Evolutionary conservation across 805 yeast genomes (phyloP).

Genomic region (Sugiyamaella lignohabitans): DNA sequence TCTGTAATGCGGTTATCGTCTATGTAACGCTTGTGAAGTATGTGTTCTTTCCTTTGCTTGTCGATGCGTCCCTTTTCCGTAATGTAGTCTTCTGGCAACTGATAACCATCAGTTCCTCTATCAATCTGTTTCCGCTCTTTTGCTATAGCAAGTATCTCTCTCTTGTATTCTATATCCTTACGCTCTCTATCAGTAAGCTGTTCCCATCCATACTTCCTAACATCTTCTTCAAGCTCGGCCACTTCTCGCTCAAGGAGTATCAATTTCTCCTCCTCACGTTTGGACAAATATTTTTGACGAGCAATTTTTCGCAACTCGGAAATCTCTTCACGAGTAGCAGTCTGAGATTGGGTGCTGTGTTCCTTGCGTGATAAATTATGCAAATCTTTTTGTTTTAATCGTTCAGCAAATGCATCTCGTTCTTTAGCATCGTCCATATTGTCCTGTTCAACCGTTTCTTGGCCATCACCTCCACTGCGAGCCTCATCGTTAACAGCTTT

Average conservation of each 20-base stretch:
- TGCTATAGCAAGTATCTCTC: conserved; percentile 42
- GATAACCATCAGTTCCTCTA: conserved; percentile 37
- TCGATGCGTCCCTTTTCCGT: conserved; percentile 49
- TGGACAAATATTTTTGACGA: conserved; percentile 42
- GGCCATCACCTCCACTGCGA: conserved; percentile 1
- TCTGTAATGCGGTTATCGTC: conserved; percentile 22
- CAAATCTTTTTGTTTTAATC: conserved; percentile 16
- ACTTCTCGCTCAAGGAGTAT: conserved; percentile 43
- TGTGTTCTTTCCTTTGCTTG: conserved; percentile 46
- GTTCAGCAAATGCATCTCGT: conserved; percentile 30
- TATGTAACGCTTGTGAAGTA: conserved; percentile 37
- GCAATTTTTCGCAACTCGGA: conserved; percentile 40
- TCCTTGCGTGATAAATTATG: neutral
- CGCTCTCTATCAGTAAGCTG: conserved; percentile 44
- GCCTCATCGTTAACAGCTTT: conserved; percentile 5
- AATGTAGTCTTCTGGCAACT: conserved; percentile 52
- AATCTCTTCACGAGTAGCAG: conserved; percentile 10
- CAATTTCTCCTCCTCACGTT: conserved; percentile 44
- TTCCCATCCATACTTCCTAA: conserved; percentile 48
- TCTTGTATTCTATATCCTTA: conserved; percentile 46
- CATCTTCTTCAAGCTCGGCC: conserved; percentile 43
- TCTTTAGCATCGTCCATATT: conserved; percentile 34
- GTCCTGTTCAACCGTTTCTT: conserved; percentile 29
- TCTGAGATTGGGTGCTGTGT: neutral
- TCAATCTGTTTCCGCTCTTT: conserved; percentile 36